phyloP scores from a whole-genome alignment of 2,329 filamentous ascomycete species.

The Hymenoscyphus fraxineus region DNA sequence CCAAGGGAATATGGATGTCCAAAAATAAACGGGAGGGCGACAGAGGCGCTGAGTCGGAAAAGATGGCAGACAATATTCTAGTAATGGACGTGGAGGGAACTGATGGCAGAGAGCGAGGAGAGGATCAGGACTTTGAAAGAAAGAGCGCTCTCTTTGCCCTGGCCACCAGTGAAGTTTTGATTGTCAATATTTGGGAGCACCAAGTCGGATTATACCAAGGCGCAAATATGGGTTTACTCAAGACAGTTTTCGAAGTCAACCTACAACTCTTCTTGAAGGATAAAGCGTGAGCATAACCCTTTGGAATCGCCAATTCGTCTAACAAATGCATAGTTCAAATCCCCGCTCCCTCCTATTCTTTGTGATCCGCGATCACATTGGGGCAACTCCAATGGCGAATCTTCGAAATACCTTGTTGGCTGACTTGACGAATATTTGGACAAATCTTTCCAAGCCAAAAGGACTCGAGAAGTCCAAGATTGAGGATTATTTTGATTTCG shows the following conservation, averaged over 20 bases:
- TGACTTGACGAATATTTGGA: constrained; percentile 90
- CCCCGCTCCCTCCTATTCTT: constrained; percentile 94
- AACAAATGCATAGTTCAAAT: constrained; percentile 58
- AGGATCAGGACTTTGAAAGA: constrained; percentile 98
- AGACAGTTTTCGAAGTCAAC: constrained; percentile 99
- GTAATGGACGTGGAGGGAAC: constrained; percentile 99
- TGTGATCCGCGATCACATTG: constrained; percentile 95
- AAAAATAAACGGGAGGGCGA: constrained; percentile 75
- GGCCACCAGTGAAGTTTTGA: constrained; percentile 94
- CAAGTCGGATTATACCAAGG: constrained; percentile 97
- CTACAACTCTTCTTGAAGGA: constrained; percentile 95
- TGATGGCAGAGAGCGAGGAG: constrained; percentile 90
- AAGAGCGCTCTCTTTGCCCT: constrained; percentile 97
- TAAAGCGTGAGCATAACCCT: constrained; percentile 63
- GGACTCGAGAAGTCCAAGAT: constrained; percentile 87
- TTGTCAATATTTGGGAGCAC: constrained; percentile 99
- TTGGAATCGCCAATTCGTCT: not conserved
- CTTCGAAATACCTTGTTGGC: constrained; percentile 86
- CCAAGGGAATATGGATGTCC: constrained; percentile 99
- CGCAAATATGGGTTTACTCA: constrained; percentile 96
- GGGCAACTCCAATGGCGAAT: constrained; percentile 84
- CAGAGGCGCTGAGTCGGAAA: constrained; percentile 43
- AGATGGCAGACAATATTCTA: constrained; percentile 95
- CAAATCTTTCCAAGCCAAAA: constrained; percentile 82
- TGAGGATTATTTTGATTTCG: constrained; percentile 98